These are phyloP conservation scores for Pseudophaeomoniella oleicola DNA, from an alignment of 2,329 filamentous ascomycete species.

Conservation along the genomic window DNA sequence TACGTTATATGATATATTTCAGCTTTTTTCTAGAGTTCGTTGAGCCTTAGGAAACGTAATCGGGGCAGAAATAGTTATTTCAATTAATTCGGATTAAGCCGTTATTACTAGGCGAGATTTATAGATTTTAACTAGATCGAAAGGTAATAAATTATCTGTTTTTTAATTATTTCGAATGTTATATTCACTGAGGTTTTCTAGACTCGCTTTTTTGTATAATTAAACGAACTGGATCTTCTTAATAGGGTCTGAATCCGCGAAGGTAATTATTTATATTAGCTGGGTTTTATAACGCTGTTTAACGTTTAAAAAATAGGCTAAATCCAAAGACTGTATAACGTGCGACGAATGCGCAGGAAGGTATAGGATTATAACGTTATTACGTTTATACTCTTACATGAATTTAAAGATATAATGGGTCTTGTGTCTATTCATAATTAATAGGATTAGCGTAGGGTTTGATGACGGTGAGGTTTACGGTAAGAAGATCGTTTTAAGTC, in stretches of 20 bases:
- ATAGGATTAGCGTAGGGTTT: conserved; percentile 4
- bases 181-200: background rate
- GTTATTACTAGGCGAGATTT: background rate
- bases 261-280: background rate
- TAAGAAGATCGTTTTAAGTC: conserved; percentile 9
- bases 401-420: conserved; percentile 9
- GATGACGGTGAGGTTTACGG: conserved; percentile 3
- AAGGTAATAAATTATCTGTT: background rate
- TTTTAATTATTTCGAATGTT: background rate
- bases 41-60: background rate
- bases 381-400: conserved; percentile 6
- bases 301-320: conserved; percentile 7
- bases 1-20: background rate
- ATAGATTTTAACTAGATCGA: background rate
- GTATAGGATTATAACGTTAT: conserved; percentile 10
- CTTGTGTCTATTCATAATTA: conserved; percentile 9
- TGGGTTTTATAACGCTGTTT: conserved; percentile 3
- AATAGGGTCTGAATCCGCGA: background rate
- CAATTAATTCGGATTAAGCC: background rate
- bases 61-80: background rate
- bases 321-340: conserved; percentile 10
- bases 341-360: conserved; percentile 13
- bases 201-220: background rate
- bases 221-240: background rate
- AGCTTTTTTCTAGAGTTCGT: background rate